Evolutionary conservation across 2,329 filamentous ascomycete genomes (phyloP).

Genomic region (Aspergillus japonicus): DNA sequence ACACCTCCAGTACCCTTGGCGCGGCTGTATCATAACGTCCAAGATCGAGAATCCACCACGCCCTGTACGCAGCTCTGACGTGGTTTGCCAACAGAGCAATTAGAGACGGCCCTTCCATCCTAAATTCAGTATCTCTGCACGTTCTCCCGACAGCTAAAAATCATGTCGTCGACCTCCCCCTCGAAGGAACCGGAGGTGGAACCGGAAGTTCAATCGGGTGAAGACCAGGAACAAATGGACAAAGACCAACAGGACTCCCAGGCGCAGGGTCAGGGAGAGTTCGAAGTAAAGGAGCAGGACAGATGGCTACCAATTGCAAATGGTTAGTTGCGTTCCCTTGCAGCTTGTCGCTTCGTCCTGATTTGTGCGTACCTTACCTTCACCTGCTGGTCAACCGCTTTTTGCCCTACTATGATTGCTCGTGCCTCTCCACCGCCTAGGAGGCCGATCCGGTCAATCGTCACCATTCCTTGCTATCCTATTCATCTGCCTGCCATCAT

Average conservation of each 20-base stretch:
- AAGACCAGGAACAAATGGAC: conserved; percentile 88
- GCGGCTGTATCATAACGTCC: conserved; percentile 26
- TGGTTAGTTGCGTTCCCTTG: conserved; percentile 70
- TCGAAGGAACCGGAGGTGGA: conserved; percentile 86
- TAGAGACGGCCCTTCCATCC: conserved; percentile 33
- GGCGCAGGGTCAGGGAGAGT: conserved; percentile 77
- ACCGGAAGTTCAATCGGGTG: conserved; percentile 88
- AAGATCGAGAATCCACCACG: conserved; percentile 25
- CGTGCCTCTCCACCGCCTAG: conserved; percentile 32
- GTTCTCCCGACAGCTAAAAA: conserved; percentile 58
- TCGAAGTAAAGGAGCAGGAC: conserved; percentile 99
- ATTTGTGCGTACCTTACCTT: conserved; percentile 54
- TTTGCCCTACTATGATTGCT: conserved; percentile 31
- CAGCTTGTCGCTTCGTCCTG: conserved; percentile 41
- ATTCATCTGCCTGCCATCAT: background rate
- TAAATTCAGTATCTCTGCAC: conserved; percentile 37
- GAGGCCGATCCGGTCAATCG: background rate
- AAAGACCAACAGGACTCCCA: conserved; percentile 61
- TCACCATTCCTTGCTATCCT: conserved; percentile 1
- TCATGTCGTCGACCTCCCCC: conserved; percentile 94
- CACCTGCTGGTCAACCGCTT: conserved; percentile 27
- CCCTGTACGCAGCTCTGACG: conserved; percentile 42
- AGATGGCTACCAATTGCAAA: conserved; percentile 99
- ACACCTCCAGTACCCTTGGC: conserved; percentile 24
- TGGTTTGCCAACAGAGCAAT: conserved; percentile 46